Evolutionary conservation across 768 basidiomycete genomes (phyloP).

Genomic region (Kwoniella mangroviensis): DNA sequence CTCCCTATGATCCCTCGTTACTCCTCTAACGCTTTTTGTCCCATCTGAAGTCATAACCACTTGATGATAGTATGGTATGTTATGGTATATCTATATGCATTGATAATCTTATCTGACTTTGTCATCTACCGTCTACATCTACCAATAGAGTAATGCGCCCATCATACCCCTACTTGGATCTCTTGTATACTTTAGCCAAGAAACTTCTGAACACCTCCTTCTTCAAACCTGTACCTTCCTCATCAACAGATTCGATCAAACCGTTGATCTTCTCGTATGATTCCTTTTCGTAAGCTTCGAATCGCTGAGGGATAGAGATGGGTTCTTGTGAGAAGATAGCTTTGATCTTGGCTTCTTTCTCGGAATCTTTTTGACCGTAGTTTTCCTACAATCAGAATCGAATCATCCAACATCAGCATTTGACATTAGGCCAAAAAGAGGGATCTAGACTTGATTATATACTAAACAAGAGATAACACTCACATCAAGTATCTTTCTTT

Average conservation of each 20-base stretch:
- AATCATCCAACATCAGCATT: conserved; percentile 52
- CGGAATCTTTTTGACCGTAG: conserved; percentile 68
- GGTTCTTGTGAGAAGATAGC: conserved; percentile 73
- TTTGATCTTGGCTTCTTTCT: conserved; percentile 68
- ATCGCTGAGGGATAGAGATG: conserved; percentile 66
- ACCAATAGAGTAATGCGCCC: not conserved
- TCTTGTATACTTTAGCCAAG: conserved; percentile 80
- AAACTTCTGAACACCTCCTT: conserved; percentile 80
- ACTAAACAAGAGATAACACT: conserved; percentile 36
- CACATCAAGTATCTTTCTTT: conserved; percentile 61
- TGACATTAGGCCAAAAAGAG: no score
- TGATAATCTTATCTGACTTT: not conserved
- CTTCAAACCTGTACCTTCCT: conserved; percentile 67
- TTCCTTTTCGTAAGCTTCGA: conserved; percentile 77
- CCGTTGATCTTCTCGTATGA: conserved; percentile 69
- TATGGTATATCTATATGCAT: not conserved
- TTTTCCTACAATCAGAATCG: conserved; percentile 65
- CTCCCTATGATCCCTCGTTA: no score
- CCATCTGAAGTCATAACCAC: no score
- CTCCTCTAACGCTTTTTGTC: no score
- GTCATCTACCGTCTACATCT: not conserved
- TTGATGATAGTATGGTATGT: not conserved
- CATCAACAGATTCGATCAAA: conserved; percentile 75
- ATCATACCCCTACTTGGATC: conserved; percentile 60
- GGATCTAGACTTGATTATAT: no score